Base-by-base conservation (phyloP, 1,139 yeast genomes). In the Protomyces gravidus region DNA sequence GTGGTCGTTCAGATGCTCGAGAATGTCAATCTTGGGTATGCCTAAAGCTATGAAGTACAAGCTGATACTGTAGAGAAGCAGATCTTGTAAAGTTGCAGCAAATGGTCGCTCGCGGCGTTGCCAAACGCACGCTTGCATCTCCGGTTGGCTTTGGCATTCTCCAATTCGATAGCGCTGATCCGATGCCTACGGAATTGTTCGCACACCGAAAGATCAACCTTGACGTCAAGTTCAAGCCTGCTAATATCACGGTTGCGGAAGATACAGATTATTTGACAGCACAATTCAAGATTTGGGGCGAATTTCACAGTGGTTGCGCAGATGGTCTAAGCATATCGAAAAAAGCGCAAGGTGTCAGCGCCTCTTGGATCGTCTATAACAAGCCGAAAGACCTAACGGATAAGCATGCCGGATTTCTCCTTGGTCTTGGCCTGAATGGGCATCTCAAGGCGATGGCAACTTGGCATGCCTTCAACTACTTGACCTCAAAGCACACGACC, bases 391-490 rank as follows among this genome's bases (percentile, higher is more conserved):
- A 76, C 7, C 72, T 86, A 49, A 85, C 81, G 65, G 79, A 95
- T 0, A 95, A 86, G 64, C 97, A 90, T 73, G 97, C 96, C 19
- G 99, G 99, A 0, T 89, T 94, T 67, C 73, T 94, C n/a, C 74
- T 89, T 27, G 98, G 97, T 0, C 74, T 92, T 25, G 99, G 99
- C 0, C 75, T 94, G 47, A 89, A 89, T 73, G 97, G 97, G 0
- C 96, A 90, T 69, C 73, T 94, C 65, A 84, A 81, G 63, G 78
- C 78, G 50, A 74, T 94, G 32, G 97, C 94, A 68, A 97, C 92
- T 69, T 94, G 98, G 97, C 97, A 90, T 69, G 86, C 94, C 30
- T 94, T 89, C 71, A 90, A 92, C 68, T 90, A 89, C 65, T 74
- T 94, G 56, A 96, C 96, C 0, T 95, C 96, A 0, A 90, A 94